Conservation (phyloP, 1,284 basidiomycete genomes). For the Austropuccinia psidii region DNA sequence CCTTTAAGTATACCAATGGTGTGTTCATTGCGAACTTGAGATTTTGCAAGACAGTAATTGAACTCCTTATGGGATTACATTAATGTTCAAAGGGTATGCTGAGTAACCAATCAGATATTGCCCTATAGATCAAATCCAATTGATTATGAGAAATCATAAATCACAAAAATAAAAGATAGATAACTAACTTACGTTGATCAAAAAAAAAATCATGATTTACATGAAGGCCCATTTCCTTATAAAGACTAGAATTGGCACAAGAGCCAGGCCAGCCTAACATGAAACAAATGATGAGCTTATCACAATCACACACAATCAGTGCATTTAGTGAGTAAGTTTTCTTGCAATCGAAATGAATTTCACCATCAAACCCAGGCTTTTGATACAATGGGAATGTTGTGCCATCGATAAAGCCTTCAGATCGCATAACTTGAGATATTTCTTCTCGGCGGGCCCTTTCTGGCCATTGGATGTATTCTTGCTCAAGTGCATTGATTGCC, state of each 20-base stretch:
- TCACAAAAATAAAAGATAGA: too few species aligned
- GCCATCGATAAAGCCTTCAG: neutral
- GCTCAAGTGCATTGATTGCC: neutral
- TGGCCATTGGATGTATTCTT: neutral
- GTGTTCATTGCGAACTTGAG: slow-evolving; percentile 1
- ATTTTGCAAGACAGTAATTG: slow-evolving; percentile 14
- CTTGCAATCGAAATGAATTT: slow-evolving; percentile 4
- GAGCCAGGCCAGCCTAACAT: slow-evolving; percentile 16
- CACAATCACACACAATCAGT: slow-evolving; percentile 15
- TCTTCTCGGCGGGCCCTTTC: neutral
- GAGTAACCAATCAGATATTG: slow-evolving; percentile 6
- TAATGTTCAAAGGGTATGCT: neutral
- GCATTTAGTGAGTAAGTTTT: slow-evolving; percentile 13
- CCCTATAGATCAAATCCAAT: neutral
- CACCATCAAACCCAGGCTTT: neutral
- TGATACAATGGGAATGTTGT: slow-evolving; percentile 3
- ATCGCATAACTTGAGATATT: neutral
- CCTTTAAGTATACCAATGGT: slow-evolving; percentile 16
- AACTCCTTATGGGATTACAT: slow-evolving; percentile 1
- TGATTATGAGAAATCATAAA: too few species aligned
- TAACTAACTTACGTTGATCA: neutral
- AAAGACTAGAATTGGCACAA: too few species aligned
- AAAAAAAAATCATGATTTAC: neutral
- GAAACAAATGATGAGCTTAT: slow-evolving; percentile 1
- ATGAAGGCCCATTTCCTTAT: neutral